Evolutionary conservation across 1,139 yeast genomes (phyloP), one percentile per base, ranked within the genome.

Genomic region (Taphrina betulina): DNA sequence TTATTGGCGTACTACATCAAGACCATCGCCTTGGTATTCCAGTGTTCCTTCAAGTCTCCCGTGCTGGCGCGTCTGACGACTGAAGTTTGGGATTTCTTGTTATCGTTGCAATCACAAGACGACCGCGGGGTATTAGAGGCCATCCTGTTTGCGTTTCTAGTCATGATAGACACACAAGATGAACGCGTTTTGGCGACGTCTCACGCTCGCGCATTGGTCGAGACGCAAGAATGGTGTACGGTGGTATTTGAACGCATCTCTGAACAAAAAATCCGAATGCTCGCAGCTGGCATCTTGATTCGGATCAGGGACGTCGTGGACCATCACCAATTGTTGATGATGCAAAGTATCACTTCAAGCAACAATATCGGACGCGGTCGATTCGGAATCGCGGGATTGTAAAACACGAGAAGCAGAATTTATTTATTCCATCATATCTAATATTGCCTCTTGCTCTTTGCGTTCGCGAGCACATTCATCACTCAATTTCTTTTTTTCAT

Each of bases 191-290:
- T 52, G 26, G 43, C 46, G 8, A 12, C 16, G 29, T 43, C 35
- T 26, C 26, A 14, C 17, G n/a, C 46, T 3, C 38, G 43, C 5
- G 20, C 12, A 8, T 8, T 52, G 42, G 29, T 42, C 14, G 50
- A 42, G 37, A 42, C 46, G 33, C 50, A 43, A 36, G 56, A 52
- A 7, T 52, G 56, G 56, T 23, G 28, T 12, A 20, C 36, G 8
- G 28, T 16, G 3, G 17, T 26, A 16, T 33, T 34, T 42, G 56
- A 52, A 22, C 31, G 29, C n/a, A 20, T 34, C 8, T 34, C 12
- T 23, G 44, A 52, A 17, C 22, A 31, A 7, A 33, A 28, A 16
- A 23, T 14, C 14, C 38, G 28, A 38, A 34, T 41, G 34, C 19
- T 42, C 7, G 14, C 29, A 14, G 50, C 42, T n/a, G 43, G 51